A percentile compares a stretch with the other conserved stretches of the same genome.
phyloP scores from a whole-genome alignment of 805 yeast genomes.

The Maudiozyma serrabonitensis region DNA sequence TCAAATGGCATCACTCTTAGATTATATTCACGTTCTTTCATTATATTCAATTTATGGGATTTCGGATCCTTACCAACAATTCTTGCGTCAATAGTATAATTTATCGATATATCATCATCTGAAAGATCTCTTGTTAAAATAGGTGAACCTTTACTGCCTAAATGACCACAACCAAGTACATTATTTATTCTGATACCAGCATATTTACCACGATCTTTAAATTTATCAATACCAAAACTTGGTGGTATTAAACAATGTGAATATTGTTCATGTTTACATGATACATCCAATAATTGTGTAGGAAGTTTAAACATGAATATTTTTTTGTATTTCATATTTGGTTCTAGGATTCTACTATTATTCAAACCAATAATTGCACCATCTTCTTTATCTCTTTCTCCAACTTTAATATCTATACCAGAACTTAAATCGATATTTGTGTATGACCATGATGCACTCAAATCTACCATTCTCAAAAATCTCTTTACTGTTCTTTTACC shows the following conservation, averaged over 20 bases:
- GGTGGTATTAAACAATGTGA: slow-evolving; percentile 34
- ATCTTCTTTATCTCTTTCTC: slow-evolving; percentile 36
- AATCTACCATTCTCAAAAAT: slow-evolving; percentile 50
- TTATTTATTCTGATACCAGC: slow-evolving; percentile 26
- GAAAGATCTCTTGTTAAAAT: slow-evolving; percentile 42
- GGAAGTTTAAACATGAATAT: slow-evolving; percentile 53
- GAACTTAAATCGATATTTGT: slow-evolving; percentile 44
- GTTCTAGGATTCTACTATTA: slow-evolving; percentile 38
- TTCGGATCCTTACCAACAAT: slow-evolving; percentile 38
- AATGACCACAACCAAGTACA: slow-evolving; percentile 40
- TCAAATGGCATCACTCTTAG: slow-evolving; percentile 35
- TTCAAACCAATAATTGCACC: slow-evolving; percentile 42
- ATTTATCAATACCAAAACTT: slow-evolving; percentile 32
- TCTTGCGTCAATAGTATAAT: slow-evolving; percentile 47
- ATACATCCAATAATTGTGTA: slow-evolving; percentile 39
- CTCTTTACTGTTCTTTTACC: slow-evolving; percentile 36
- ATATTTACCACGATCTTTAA: slow-evolving; percentile 25
- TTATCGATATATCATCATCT: slow-evolving; percentile 37
- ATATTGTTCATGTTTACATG: slow-evolving; percentile 39
- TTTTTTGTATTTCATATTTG: slow-evolving; percentile 44
- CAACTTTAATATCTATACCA: slow-evolving; percentile 40
- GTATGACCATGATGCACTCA: slow-evolving; percentile 46
- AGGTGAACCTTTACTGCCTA: slow-evolving; percentile 44
- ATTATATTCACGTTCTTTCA: slow-evolving; percentile 30
- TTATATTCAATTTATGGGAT: slow-evolving; percentile 23